Evolutionary conservation across 2,329 filamentous ascomycete genomes (phyloP), one percentile per base, ranked within the genome.

Genomic region (Fusarium caatingaense): DNA sequence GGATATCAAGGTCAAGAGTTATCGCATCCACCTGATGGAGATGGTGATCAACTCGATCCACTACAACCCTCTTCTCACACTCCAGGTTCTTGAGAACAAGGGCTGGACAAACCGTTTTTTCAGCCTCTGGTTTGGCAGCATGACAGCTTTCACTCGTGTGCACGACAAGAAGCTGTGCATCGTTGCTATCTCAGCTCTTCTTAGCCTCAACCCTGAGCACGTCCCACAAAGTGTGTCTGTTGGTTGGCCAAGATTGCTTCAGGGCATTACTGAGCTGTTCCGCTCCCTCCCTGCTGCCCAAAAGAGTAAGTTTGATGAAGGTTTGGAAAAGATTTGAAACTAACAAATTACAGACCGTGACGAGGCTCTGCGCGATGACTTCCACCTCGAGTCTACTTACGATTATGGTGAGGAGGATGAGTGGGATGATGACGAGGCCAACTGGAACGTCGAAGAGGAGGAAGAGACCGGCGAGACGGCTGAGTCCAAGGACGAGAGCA

Each of bases 151-250:
- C 83, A 92, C 89, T 55, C 89, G 96, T 44, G 96, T 99, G 4
- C 96, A 99, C 79, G 96, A 99, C 84, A 99, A 99, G 88, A 99
- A 98, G 85, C 86, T 99, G 27, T 98, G 93, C 68, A 98, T 99
- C 74, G 93, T 94, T 20, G 95, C 94, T 48, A 98, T 99, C 74
- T 91, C 93, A 63, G 88, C 93, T 8, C 88, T 99, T 13, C 88
- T 99, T 54, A 92, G 90, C 47, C 83, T 99, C 62, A 89, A 88
- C 66, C 90, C 91, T 13, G 90, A 93, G 56, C 92, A 97, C 76
- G 92, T 99, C 10, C 96, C 96, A 1, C 84, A 88, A n/a, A 98
- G 94, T 76, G 93, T 99, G 28, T 94, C 97, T 71, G 93, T 94
- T 71, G 96, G 96, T 56, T 99, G 96, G 96, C 95, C 95, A 11